Conservation (phyloP, 2,329 filamentous ascomycete genomes). For the Ophioceras dolichostomum region DNA sequence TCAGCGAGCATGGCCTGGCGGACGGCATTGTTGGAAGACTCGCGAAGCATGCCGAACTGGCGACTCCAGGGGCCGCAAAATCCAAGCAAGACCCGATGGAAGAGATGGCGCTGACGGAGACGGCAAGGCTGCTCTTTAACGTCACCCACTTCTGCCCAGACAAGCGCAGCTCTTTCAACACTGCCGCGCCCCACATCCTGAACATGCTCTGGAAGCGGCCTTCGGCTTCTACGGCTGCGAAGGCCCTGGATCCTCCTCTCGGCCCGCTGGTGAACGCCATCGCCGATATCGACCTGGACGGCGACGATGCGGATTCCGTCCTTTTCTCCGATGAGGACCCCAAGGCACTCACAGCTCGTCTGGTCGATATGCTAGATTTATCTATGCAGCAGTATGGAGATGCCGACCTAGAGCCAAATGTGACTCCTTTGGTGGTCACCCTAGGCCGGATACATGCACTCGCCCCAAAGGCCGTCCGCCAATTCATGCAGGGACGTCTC, state of each 20-base stretch:
- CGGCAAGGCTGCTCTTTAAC: conserved; percentile 82
- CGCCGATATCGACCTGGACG: conserved; percentile 61
- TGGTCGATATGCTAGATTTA: conserved; percentile 59
- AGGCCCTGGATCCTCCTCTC: conserved; percentile 62
- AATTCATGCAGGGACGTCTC: conserved; percentile 51
- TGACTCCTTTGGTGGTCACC: conserved; percentile 63
- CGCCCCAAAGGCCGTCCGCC: conserved; percentile 50
- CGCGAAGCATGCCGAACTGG: conserved; percentile 48
- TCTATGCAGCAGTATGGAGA: conserved; percentile 53
- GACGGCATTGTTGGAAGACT: conserved; percentile 61
- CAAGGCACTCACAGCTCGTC: conserved; percentile 45
- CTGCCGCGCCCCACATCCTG: conserved; percentile 57
- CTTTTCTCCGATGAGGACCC: conserved; percentile 56
- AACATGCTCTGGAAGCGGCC: conserved; percentile 52
- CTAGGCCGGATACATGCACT: conserved; percentile 59
- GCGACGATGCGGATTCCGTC: conserved; percentile 36
- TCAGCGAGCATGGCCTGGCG: conserved; percentile 54
- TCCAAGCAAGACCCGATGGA: conserved; percentile 45
- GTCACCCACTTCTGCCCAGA: conserved; percentile 63
- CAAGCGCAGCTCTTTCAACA: conserved; percentile 47
- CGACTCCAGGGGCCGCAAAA: conserved; percentile 16
- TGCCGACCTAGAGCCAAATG: conserved; percentile 57
- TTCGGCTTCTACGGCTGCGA: conserved; percentile 41
- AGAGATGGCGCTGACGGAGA: conserved; percentile 71
- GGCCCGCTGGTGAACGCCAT: conserved; percentile 67